These are phyloP conservation scores for Trametes coccinea DNA, from an alignment of 768 basidiomycete genomes.

Conservation along the genomic window DNA sequence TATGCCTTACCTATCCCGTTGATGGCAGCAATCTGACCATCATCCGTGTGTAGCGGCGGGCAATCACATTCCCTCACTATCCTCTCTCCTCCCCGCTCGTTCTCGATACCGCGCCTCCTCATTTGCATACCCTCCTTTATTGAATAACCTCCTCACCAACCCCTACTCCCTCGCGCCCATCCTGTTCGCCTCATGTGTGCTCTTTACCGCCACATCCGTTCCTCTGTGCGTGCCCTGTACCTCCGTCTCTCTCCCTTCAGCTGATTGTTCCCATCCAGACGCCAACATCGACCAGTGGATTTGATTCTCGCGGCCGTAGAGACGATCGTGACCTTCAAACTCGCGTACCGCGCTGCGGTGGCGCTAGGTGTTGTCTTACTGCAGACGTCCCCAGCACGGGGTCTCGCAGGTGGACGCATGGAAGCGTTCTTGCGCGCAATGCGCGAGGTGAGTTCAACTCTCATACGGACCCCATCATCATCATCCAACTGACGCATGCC, in stretches of 20 bases:
- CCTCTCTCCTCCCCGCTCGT: constrained; percentile 47
- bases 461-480: background rate
- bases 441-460: constrained; percentile 58
- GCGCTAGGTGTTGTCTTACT: constrained; percentile 84
- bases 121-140: constrained; percentile 34
- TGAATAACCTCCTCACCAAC: constrained; percentile 57
- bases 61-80: constrained; percentile 59
- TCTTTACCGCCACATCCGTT: constrained; percentile 52
- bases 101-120: constrained; percentile 36
- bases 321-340: constrained; percentile 73
- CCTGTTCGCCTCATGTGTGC: constrained; percentile 53
- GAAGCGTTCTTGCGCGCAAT: constrained; percentile 78
- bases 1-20: constrained; percentile 17
- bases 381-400: constrained; percentile 83
- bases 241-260: background rate
- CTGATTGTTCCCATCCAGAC: constrained; percentile 24
- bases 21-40: background rate
- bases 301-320: constrained; percentile 80
- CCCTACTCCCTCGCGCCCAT: constrained; percentile 74
- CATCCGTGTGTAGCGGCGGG: constrained; percentile 49
- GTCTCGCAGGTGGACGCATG: constrained; percentile 65
- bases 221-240: constrained; percentile 51
- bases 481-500: background rate
- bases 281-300: constrained; percentile 74
- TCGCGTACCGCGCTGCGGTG: constrained; percentile 83